Conservation (phyloP, 2,329 filamentous ascomycete genomes). For the Endocalyx cinctus region DNA sequence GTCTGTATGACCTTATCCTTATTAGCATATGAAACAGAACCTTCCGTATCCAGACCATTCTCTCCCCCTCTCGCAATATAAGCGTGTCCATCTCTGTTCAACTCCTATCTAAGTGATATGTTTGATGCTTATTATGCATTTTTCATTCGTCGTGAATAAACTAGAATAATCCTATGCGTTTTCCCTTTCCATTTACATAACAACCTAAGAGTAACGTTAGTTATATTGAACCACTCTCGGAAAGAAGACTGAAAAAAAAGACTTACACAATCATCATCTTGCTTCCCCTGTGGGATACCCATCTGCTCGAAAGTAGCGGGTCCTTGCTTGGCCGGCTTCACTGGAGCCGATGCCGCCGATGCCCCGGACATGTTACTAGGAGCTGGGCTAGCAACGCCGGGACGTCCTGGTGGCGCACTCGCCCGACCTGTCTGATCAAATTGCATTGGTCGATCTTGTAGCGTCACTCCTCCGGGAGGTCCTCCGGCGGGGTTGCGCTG, state of each 20-base stretch:
- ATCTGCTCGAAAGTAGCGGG: slow-evolving; percentile 98
- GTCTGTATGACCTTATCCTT: too few relatives aligned
- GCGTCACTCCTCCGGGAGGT: slow-evolving; percentile 17
- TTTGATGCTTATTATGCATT: too few relatives aligned
- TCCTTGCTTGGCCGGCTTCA: slow-evolving; percentile 55
- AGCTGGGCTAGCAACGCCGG: slow-evolving; percentile 20
- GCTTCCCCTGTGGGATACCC: slow-evolving; percentile 82
- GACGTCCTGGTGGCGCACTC: slow-evolving; percentile 31
- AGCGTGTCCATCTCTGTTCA: neutral
- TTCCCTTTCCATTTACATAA: slow-evolving; percentile 1
- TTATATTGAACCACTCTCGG: neutral
- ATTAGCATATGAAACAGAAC: too few relatives aligned
- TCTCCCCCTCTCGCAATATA: slow-evolving; percentile 27
- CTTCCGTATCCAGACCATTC: neutral
- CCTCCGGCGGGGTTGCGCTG: neutral
- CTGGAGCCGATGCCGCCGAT: slow-evolving; percentile 31
- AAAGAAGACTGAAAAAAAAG: slow-evolving; percentile 1
- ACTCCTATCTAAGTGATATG: neutral
- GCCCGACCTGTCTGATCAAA: slow-evolving; percentile 25
- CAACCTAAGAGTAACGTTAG: slow-evolving; percentile 1
- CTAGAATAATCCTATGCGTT: too few relatives aligned
- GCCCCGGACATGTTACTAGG: slow-evolving; percentile 24
- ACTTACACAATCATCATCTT: slow-evolving; percentile 87
- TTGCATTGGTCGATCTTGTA: slow-evolving; percentile 20
- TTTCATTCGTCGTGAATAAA: too few relatives aligned